Evolutionary conservation across 768 basidiomycete species (phyloP).

Genomic region (Lentinula raphanica): DNA sequence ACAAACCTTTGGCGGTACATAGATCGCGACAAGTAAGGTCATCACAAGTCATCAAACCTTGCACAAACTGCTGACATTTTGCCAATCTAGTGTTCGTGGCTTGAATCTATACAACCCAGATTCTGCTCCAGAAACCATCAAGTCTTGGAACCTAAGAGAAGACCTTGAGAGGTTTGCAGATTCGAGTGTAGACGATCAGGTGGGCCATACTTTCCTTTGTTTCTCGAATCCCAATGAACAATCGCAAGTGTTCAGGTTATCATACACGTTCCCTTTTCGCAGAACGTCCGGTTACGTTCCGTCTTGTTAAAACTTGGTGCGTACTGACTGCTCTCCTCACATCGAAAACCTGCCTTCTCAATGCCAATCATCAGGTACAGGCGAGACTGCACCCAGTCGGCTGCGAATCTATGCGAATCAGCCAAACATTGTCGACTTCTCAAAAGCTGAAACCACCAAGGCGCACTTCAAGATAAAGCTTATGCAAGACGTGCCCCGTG

Average conservation of each 20-base stretch:
- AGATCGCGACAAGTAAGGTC: slow-evolving; percentile 61
- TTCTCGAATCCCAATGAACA: slow-evolving; percentile 7
- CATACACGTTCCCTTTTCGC: slow-evolving; percentile 74
- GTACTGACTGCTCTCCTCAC: too few species aligned
- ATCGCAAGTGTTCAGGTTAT: slow-evolving; percentile 48
- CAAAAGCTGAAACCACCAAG: slow-evolving; percentile 60
- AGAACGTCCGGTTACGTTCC: slow-evolving; percentile 73
- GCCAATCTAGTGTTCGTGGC: slow-evolving; percentile 63
- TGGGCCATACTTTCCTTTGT: slow-evolving; percentile 17
- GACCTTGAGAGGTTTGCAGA: slow-evolving; percentile 61
- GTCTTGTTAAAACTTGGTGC: slow-evolving; percentile 72
- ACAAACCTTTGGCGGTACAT: slow-evolving; percentile 57
- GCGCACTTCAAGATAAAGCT: slow-evolving; percentile 70
- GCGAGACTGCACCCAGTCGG: slow-evolving; percentile 70
- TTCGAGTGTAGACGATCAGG: slow-evolving; percentile 85
- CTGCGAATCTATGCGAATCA: slow-evolving; percentile 73
- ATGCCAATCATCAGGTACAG: slow-evolving; percentile 49
- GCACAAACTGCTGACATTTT: background rate
- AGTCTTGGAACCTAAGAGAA: slow-evolving; percentile 78
- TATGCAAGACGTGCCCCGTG: slow-evolving; percentile 61
- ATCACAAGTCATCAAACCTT: background rate
- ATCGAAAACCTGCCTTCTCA: background rate
- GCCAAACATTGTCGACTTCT: slow-evolving; percentile 71
- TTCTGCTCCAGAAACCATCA: slow-evolving; percentile 69
- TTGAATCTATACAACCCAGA: slow-evolving; percentile 79